Conservation (phyloP, 371 early-diverging fungal genomes). For the Mucor racemosus region DNA sequence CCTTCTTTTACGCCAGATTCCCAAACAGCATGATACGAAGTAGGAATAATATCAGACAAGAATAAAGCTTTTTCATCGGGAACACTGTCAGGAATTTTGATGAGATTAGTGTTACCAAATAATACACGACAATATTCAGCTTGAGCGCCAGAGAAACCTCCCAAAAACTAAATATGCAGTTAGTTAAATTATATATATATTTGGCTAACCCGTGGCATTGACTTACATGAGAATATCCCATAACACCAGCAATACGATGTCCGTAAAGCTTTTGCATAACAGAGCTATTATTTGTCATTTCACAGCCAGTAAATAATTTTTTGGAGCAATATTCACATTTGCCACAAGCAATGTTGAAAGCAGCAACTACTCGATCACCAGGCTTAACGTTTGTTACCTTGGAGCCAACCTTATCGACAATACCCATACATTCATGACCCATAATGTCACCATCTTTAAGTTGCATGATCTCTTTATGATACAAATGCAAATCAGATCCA, state of each 20-base stretch:
- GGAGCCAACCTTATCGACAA: conserved; percentile 47
- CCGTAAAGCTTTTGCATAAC: conserved; percentile 65
- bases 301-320: conserved; percentile 53
- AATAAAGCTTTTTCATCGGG: conserved; percentile 62
- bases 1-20: conserved; percentile 48
- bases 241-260: conserved; percentile 52
- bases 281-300: conserved; percentile 56
- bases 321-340: conserved; percentile 57
- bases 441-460: conserved; percentile 39
- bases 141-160: conserved; percentile 45
- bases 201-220: neutral
- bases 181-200: neutral
- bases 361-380: conserved; percentile 54
- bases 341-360: conserved; percentile 64
- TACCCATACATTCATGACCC: conserved; percentile 59
- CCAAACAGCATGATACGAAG: conserved; percentile 60
- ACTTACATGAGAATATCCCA: conserved; percentile 59
- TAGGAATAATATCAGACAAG: conserved; percentile 65
- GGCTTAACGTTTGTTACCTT: conserved; percentile 45
- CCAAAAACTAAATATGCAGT: conserved; percentile 22
- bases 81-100: conserved; percentile 53
- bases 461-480: conserved; percentile 60
- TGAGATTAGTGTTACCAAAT: conserved; percentile 62
- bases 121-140: conserved; percentile 66
- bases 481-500: conserved; percentile 66